Evolutionary conservation across 1,284 basidiomycete genomes (phyloP), one percentile per base, ranked within the genome.

Genomic region (Schizophyllum amplum): DNA sequence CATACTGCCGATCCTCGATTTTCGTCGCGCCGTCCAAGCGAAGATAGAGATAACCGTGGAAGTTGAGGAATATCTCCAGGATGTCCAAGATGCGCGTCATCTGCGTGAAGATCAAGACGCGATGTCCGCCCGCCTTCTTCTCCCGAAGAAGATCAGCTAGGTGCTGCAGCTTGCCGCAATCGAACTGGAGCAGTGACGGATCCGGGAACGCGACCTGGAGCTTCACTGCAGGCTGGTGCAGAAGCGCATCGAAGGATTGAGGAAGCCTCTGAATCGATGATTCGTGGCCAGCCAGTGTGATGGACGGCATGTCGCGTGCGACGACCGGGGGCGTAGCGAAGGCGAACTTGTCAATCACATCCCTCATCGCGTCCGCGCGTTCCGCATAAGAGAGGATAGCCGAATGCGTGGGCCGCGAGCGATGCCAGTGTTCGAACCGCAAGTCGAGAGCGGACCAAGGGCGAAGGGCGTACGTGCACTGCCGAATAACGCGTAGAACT

Each of bases 71-170:
- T 42, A 87, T 86, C 68, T 98, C 96, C 53, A 98, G 79, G 57
- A 98, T 95, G 70, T 98, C 95, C 56, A 98, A 78, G 42, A 98
- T 90, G 58, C 83, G 81, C 22, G 95, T 98, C 95, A 98, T 98
- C 67, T 98, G 95, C 0, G 95, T 98, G 70, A 98, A 98, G 64
- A 98, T 96, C 52, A 98, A 78, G 22, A 93, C 82, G 1, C 95
- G 88, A 68, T 98, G 94, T 0, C 93, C 92, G 2, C 84, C 92
- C 0, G 83, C 83, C 67, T 95, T 94, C 68, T 87, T 88, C 66
- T 91, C 84, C 22, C 92, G 84, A 49, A 98, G 79, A 26, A 98
- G 78, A 23, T 76, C 74, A 26, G 86, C 83, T 3, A 98, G 82
- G 61, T 88, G 82, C 67, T 98, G 95, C 17, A 98, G 79, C 70